Percentiles rank a stretch among this genome's conserved stretches.
These are phyloP conservation scores for Colletotrichum plurivorum DNA, from an alignment of 2,329 filamentous ascomycete species.

Conservation along the genomic window DNA sequence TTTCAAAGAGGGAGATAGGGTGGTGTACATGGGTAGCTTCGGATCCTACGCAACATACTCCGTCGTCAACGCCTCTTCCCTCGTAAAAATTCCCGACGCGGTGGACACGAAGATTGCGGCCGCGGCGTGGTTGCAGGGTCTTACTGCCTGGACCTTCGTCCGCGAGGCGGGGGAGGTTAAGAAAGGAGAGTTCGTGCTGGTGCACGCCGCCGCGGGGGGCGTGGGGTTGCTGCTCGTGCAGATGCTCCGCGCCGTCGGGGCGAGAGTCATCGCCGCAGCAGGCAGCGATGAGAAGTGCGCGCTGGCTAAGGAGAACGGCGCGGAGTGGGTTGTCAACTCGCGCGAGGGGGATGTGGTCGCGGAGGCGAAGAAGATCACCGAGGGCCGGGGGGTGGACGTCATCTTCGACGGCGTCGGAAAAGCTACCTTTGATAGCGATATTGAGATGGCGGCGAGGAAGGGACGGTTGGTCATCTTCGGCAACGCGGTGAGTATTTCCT, in stretches of 20 bases:
- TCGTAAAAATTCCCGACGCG: conserved; percentile 74
- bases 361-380: conserved; percentile 78
- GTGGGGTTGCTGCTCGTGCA: conserved; percentile 83
- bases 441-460: conserved; percentile 82
- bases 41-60: conserved; percentile 71
- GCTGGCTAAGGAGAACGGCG: conserved; percentile 78
- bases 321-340: conserved; percentile 81
- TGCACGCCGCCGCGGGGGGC: conserved; percentile 89
- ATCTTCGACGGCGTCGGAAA: conserved; percentile 92
- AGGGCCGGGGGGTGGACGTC: conserved; percentile 78
- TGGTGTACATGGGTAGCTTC: conserved; percentile 74
- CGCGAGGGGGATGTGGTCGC: conserved; percentile 68
- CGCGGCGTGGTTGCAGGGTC: conserved; percentile 81
- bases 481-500: conserved; percentile 81
- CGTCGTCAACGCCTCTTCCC: conserved; percentile 65
- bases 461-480: conserved; percentile 85
- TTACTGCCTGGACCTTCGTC: conserved; percentile 86
- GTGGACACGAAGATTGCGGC: conserved; percentile 75
- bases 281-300: conserved; percentile 80
- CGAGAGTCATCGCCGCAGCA: conserved; percentile 84
- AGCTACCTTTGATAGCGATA: conserved; percentile 83
- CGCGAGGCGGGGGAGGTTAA: conserved; percentile 83
- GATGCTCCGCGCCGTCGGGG: conserved; percentile 79
- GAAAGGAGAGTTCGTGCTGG: conserved; percentile 83
- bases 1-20: conserved; percentile 77